Evolutionary conservation across 2,329 filamentous ascomycete species (phyloP), one percentile per base, ranked within the genome.

Genomic region (Rhynchosporium graminicola): DNA sequence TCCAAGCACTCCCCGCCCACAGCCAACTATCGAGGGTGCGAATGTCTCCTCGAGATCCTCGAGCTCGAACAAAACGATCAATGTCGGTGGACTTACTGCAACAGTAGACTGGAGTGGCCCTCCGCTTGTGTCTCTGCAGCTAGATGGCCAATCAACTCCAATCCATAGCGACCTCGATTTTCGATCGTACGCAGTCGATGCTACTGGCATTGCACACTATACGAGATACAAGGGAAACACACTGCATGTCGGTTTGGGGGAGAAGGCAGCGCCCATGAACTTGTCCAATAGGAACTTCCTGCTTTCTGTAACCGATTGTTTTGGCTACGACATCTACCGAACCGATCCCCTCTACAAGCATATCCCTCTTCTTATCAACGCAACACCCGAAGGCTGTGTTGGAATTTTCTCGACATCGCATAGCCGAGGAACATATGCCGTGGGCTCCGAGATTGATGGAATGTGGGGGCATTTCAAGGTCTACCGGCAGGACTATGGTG

Each of bases 281-380:
- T 79, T 92, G 0, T 86, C 82, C 0, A 87, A 86, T 38, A 81
- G 88, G 0, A 79, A 83, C 31, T 91, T 91, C 72, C 80, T 82
- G 31, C 77, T 91, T 13, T 85, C 87, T 0, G 87, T 86, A 2
- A 90, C 86, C 0, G 88, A 91, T 73, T 87, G 83, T 43, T 91
- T 91, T 68, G 87, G 88, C 2, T 91, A 92, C 70, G 87, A 91
- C 68, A 83, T 86, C 3, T 85, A 90, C 71, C 82, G 82, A 9
- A 88, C 87, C 2, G 88, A 91, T 72, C 88, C 88, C 0, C 78
- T 91, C 59, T 91, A 91, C 77, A 91, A 92, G 75, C 86, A 91
- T 69, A 89, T 91, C 45, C 89, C 89, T 0, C 79, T 91, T 0
- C 77, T 92, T 33, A 87, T 91, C 74, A 89, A 89, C 60, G 85